These are phyloP conservation scores for Aspergillus carbonarius DNA, from an alignment of 2,329 filamentous ascomycete genomes.

Conservation along the genomic window DNA sequence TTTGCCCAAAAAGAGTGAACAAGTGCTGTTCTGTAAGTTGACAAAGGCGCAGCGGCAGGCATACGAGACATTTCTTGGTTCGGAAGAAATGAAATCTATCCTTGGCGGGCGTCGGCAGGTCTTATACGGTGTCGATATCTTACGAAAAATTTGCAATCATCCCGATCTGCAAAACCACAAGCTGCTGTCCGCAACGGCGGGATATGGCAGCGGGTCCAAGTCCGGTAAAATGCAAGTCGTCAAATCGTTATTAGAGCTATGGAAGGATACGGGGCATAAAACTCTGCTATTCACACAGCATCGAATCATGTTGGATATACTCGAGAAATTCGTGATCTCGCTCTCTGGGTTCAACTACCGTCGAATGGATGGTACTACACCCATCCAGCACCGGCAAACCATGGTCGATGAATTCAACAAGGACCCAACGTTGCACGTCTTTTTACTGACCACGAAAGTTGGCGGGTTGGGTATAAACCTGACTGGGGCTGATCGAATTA, in stretches of 20 bases:
- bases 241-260: conserved; percentile 79
- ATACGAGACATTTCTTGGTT: conserved; percentile 78
- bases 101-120: conserved; percentile 72
- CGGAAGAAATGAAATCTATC: conserved; percentile 83
- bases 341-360: conserved; percentile 72
- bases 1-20: conserved; percentile 91
- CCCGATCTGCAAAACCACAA: conserved; percentile 79
- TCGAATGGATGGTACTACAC: conserved; percentile 91
- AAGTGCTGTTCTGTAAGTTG: conserved; percentile 93
- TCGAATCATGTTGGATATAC: conserved; percentile 90
- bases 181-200: conserved; percentile 56
- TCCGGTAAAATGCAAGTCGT: conserved; percentile 97
- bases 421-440: conserved; percentile 75
- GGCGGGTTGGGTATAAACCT: conserved; percentile 92
- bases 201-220: conserved; percentile 73
- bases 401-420: conserved; percentile 94
- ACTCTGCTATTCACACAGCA: conserved; percentile 91
- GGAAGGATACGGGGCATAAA: conserved; percentile 92
- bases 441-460: conserved; percentile 92
- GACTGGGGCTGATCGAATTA: conserved; percentile 91
- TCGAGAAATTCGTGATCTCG: conserved; percentile 74
- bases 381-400: conserved; percentile 81
- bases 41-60: conserved; percentile 74
- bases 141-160: conserved; percentile 97
- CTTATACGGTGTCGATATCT: conserved; percentile 83